These are phyloP conservation scores for Colletotrichum trifolii DNA, from an alignment of 2,329 filamentous ascomycete species.

Conservation along the genomic window DNA sequence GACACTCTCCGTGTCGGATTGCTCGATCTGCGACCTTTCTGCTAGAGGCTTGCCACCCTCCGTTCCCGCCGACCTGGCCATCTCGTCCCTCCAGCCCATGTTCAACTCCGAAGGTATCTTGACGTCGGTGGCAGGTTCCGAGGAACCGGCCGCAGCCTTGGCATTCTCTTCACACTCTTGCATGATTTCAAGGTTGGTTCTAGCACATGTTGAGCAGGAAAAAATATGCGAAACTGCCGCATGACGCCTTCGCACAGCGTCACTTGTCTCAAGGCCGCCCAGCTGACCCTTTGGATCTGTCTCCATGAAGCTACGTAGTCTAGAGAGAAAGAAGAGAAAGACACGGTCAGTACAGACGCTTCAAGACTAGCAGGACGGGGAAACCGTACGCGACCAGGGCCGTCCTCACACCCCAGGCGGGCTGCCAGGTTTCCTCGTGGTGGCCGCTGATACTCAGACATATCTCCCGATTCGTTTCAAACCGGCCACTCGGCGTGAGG, in stretches of 20 bases:
- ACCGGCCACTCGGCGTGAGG: slow-evolving; percentile 88
- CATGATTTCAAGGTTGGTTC: slow-evolving; percentile 79
- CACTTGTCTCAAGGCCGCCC: slow-evolving; percentile 84
- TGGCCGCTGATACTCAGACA: slow-evolving; percentile 94
- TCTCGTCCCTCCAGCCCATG: slow-evolving; percentile 80
- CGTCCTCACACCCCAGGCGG: slow-evolving; percentile 95
- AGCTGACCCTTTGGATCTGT: slow-evolving; percentile 88
- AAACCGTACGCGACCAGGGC: slow-evolving; percentile 73
- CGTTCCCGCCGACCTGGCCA: slow-evolving; percentile 55
- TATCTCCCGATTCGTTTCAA: slow-evolving; percentile 97
- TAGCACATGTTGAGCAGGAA: slow-evolving; percentile 77
- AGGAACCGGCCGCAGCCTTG: slow-evolving; percentile 46
- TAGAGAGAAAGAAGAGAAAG: slow-evolving; percentile 32
- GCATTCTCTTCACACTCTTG: slow-evolving; percentile 73
- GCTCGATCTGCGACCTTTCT: slow-evolving; percentile 28
- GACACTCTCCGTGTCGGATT: slow-evolving; percentile 55
- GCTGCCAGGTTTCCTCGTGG: slow-evolving; percentile 99
- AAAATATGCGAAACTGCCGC: slow-evolving; percentile 75
- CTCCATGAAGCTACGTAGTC: slow-evolving; percentile 90
- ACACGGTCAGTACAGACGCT: neutral
- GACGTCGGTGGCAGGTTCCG: slow-evolving; percentile 52
- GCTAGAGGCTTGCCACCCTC: neutral
- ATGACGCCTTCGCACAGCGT: slow-evolving; percentile 73
- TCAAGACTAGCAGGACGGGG: neutral
- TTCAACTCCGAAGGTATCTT: slow-evolving; percentile 66